Percentiles rank a stretch among this genome's conserved stretches.
phyloP scores from a whole-genome alignment of 2,329 filamentous ascomycete species.

The Thielaviopsis populi region DNA sequence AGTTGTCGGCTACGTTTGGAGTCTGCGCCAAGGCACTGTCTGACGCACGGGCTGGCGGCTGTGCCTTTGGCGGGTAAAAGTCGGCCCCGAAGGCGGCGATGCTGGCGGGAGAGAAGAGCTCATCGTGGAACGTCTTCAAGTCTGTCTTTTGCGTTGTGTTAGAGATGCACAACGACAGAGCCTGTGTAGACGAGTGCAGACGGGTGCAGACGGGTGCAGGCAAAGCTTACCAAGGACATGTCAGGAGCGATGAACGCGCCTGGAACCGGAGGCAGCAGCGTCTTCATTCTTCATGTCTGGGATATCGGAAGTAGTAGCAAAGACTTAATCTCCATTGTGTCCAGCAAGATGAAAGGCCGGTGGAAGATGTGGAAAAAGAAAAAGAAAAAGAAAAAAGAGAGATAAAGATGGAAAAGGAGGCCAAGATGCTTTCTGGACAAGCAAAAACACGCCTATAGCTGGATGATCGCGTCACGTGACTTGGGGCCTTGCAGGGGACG shows the following conservation, averaged over 20 bases:
- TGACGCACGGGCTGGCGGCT: no score
- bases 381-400: not conserved
- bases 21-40: no score
- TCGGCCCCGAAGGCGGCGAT: not conserved
- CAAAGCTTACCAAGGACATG: not conserved
- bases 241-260: not conserved
- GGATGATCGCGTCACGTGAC: not conserved
- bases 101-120: slow-evolving; percentile 1
- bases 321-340: not conserved
- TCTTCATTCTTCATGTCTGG: slow-evolving; percentile 2
- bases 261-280: not conserved
- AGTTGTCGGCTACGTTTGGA: not conserved
- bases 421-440: not conserved
- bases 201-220: not conserved
- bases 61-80: slow-evolving; percentile 5
- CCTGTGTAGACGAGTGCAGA: no score
- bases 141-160: not conserved
- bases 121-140: slow-evolving; percentile 8
- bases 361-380: not conserved
- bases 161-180: not conserved
- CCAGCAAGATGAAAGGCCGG: not conserved
- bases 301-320: not conserved
- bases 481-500: not conserved
- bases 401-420: not conserved
- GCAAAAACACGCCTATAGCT: not conserved